Base-by-base conservation (phyloP, 345 rosid genomes). In the Adansonia digitata region DNA sequence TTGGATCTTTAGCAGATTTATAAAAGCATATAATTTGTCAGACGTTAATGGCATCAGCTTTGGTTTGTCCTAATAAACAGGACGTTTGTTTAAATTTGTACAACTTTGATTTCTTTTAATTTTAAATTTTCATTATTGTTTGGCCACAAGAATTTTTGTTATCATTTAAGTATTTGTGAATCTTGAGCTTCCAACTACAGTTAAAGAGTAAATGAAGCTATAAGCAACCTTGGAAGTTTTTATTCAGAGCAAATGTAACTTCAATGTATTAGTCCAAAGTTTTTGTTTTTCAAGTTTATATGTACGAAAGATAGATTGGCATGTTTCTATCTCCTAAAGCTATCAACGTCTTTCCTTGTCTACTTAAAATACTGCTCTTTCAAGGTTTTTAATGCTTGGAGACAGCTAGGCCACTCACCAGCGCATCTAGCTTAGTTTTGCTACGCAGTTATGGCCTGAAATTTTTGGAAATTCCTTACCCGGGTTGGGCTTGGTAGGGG, bases 1-100 rank as follows among this genome's bases (percentile, higher is more conserved):
- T 65, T 65, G n/a, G 70, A 24, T 42, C 34, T 65, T 65, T 42
- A 65, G n/a, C 51, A 65, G 51, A 40, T 65, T 24, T 12, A 65
- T 65, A 40, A 34, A 42, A 42, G 70, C 52, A 22, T 64, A 39
- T 18, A 37, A 11, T 64, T 13, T 4, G 5, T 40, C 20, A 40
- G 34, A 65, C 22, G 15, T 35, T 37, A n/a, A 9, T 37, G 61
- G 1, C 14, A 35, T 35, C 26, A 9, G 11, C 66, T 34, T n/a
- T 61, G 42, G 24, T 62, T 35, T 35, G 12, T 62, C 43, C 67
- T 18, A 8, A 3, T 35, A 20, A 65, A 2, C 4, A 65, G 49
- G 51, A 40, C 40, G 70, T 40, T 22, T 65, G 70, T 40, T 22
- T 35, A 9, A 12, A n/a, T 63, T 4, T 63, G 7, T 35, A 17